These are phyloP conservation scores for Cladosporium colombiae DNA, from an alignment of 2,329 filamentous ascomycete species.

Conservation along the genomic window DNA sequence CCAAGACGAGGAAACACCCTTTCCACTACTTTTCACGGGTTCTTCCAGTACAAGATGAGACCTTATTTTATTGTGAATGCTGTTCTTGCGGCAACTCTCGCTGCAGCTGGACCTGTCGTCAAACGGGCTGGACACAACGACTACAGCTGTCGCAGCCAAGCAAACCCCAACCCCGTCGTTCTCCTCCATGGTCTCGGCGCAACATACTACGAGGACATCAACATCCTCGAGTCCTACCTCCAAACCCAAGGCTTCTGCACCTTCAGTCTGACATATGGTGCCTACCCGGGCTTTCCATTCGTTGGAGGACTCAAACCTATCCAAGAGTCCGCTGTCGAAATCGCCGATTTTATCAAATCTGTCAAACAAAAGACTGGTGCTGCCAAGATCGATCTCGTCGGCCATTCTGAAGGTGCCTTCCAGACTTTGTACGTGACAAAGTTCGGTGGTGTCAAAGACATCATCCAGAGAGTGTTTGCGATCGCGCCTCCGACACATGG, in stretches of 20 bases:
- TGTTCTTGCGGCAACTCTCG: neutral
- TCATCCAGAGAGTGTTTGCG: slow-evolving; percentile 27
- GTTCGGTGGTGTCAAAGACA: slow-evolving; percentile 23
- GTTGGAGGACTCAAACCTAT: slow-evolving; percentile 29
- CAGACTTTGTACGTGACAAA: slow-evolving; percentile 29
- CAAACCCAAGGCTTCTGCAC: slow-evolving; percentile 27
- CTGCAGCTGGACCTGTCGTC: neutral
- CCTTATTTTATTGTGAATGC: neutral
- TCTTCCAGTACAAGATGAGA: neutral
- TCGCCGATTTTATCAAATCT: slow-evolving; percentile 26
- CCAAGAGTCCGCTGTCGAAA: slow-evolving; percentile 23
- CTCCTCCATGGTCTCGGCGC: slow-evolving; percentile 31
- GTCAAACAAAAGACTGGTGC: slow-evolving; percentile 25
- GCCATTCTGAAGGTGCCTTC: slow-evolving; percentile 31
- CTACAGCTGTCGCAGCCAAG: slow-evolving; percentile 26
- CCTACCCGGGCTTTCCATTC: slow-evolving; percentile 24
- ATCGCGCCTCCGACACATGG: slow-evolving; percentile 31
- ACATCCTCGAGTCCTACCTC: slow-evolving; percentile 27
- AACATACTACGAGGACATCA: slow-evolving; percentile 32
- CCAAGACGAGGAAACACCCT: neutral
- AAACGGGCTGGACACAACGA: slow-evolving; percentile 25
- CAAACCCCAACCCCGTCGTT: slow-evolving; percentile 29
- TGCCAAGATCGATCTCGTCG: slow-evolving; percentile 27
- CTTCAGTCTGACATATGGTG: slow-evolving; percentile 31
- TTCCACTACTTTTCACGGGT: neutral